phyloP scores from a whole-genome alignment of 768 basidiomycete species.

The Chalciporus chontae region DNA sequence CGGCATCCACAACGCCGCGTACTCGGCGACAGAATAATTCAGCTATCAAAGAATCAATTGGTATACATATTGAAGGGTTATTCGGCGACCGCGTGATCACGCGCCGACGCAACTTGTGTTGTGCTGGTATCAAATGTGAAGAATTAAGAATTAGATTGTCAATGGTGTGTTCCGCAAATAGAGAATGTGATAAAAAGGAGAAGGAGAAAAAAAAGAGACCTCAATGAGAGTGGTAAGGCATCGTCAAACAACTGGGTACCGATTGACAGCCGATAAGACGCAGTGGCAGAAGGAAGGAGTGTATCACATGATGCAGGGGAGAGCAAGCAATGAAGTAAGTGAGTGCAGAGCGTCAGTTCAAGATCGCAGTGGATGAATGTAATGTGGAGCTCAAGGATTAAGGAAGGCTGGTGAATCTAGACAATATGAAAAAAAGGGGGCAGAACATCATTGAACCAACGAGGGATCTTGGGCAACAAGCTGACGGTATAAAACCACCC shows the following conservation, averaged over 20 bases:
- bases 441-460: constrained; percentile 40
- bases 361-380: constrained; percentile 21
- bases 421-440: constrained; percentile 2
- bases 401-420: constrained; percentile 17
- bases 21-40: constrained; percentile 35
- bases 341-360: constrained; percentile 27
- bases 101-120: constrained; percentile 6
- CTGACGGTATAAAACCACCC: constrained; percentile 80
- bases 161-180: constrained; percentile 35
- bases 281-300: constrained; percentile 24
- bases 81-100: background rate
- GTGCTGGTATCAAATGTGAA: constrained; percentile 24
- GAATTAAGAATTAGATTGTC: constrained; percentile 28
- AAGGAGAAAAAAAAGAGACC: background rate
- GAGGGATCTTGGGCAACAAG: constrained; percentile 75
- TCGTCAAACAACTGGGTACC: constrained; percentile 30
- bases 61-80: constrained; percentile 20
- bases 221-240: constrained; percentile 35
- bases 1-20: constrained; percentile 93
- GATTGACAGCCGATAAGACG: constrained; percentile 16
- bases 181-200: constrained; percentile 34
- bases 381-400: constrained; percentile 19
- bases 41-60: constrained; percentile 15
- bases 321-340: constrained; percentile 20
- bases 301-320: constrained; percentile 30